Base-by-base conservation (phyloP, 2,329 filamentous ascomycete species). In the Beauveria caledonica region DNA sequence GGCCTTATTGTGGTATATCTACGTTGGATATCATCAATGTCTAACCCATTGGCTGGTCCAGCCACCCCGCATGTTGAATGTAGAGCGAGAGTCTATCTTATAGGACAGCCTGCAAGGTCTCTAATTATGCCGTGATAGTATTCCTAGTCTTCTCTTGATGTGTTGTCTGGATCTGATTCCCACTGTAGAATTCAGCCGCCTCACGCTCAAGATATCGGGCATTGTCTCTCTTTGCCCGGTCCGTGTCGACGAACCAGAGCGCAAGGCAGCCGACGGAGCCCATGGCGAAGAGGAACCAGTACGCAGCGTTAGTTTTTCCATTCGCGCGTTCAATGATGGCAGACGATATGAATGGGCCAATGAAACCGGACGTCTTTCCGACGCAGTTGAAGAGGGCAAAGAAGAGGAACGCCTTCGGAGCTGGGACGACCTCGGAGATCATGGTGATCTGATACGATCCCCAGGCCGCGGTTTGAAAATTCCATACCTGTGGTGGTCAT, bases 141-240 rank as follows among this genome's bases (percentile, higher is more conserved):
- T 53, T 27, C 8, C 45, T 29, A 3, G 45, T 11, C 29, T 60
- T 54, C 48, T 64, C 61, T 54, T 86, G 78, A 58, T 83, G 83
- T 29, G 84, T 80, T 40, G 78, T 76, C 19, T 82, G 79, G 63
- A 90, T 85, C 64, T 88, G 83, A 15, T 76, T 77, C 60, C 83
- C 77, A 3, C 84, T 86, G 61, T 85, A 82, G 27, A 83, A 74
- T 67, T 87, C 80, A 61, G 90, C 86, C 3, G 85, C 83, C 65
- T 86, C 64, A 9, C 64, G 62, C 59, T 63, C 64, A 5, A 66
- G 57, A 25, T 66, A 66, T 5, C 33, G 46, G 6, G 62, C 64
- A 46, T 59, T 66, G 36, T 66, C 63, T n/a, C 60, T 44, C 61
- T 66, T 66, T 15, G 64, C 63, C 57, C 59, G 52, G 51, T 66